These are phyloP conservation scores for Tephrocybe sp. DNA, from an alignment of 768 basidiomycete genomes.

Conservation along the genomic window DNA sequence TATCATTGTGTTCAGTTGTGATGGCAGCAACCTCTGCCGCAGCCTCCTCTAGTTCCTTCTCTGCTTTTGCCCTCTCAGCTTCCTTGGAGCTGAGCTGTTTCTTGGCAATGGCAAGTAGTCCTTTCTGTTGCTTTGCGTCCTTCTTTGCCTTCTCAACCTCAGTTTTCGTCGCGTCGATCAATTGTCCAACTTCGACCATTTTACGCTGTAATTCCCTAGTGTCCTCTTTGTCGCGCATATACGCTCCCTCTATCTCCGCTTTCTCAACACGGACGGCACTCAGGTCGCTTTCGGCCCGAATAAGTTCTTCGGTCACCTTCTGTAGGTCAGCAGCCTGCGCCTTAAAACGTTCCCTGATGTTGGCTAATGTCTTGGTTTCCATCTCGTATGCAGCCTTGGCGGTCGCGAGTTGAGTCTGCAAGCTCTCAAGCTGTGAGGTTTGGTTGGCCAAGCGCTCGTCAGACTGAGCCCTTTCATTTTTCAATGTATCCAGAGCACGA, in stretches of 20 bases:
- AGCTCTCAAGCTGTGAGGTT: slow-evolving; percentile 70
- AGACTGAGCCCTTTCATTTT: slow-evolving; percentile 62
- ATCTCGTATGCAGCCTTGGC: slow-evolving; percentile 87
- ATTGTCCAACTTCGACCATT: slow-evolving; percentile 78
- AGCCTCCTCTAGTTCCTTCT: slow-evolving; percentile 74
- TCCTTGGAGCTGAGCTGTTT: slow-evolving; percentile 92
- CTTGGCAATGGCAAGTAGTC: slow-evolving; percentile 89
- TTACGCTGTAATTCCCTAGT: slow-evolving; percentile 79
- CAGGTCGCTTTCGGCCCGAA: slow-evolving; percentile 88
- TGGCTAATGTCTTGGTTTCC: slow-evolving; percentile 68
- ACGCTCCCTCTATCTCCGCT: slow-evolving; percentile 82
- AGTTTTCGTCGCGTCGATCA: slow-evolving; percentile 66
- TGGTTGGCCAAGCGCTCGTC: slow-evolving; percentile 69
- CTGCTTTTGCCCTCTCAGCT: slow-evolving; percentile 64
- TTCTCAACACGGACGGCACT: slow-evolving; percentile 89
- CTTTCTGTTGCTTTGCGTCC: slow-evolving; percentile 96
- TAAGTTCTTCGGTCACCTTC: slow-evolving; percentile 74
- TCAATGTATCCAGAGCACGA: slow-evolving; percentile 63
- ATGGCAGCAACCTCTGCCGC: slow-evolving; percentile 49
- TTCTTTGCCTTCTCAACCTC: slow-evolving; percentile 88
- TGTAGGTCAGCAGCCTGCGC: slow-evolving; percentile 72
- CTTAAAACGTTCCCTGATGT: slow-evolving; percentile 66
- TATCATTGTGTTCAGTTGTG: slow-evolving; percentile 55
- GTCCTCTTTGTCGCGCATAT: slow-evolving; percentile 94
- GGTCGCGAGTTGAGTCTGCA: slow-evolving; percentile 81